Conservation (phyloP, 257 asterid species). For the Asclepias syriaca region DNA sequence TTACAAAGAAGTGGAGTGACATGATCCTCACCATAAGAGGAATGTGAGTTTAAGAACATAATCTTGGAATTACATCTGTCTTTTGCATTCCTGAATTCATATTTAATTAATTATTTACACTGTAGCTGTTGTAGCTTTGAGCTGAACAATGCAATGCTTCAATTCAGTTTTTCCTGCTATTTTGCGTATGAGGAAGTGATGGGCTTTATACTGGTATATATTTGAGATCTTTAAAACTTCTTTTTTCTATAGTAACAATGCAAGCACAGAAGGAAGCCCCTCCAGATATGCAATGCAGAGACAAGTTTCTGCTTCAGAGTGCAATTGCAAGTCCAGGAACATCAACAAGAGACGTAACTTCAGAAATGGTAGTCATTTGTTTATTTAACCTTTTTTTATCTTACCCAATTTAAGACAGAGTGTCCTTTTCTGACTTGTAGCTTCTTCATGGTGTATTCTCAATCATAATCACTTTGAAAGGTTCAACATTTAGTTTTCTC, state of each 20-base stretch:
- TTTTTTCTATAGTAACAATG: slow-evolving; percentile 40
- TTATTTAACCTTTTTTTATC: slow-evolving; percentile 1
- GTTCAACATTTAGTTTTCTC: not conserved
- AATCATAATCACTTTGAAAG: slow-evolving; percentile 4
- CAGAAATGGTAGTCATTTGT: slow-evolving; percentile 54
- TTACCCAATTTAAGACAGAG: slow-evolving; percentile 2
- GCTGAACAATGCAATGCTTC: not conserved
- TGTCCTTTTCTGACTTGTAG: not conserved
- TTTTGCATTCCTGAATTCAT: not conserved
- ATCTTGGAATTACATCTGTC: not conserved
- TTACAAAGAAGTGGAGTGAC: not conserved
- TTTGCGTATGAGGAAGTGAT: not conserved
- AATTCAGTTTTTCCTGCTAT: not conserved
- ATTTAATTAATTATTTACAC: not conserved
- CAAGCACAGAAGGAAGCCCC: slow-evolving; percentile 86
- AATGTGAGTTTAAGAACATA: not conserved
- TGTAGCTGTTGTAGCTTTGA: not conserved
- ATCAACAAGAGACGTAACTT: slow-evolving; percentile 46
- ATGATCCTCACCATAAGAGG: slow-evolving; percentile 18
- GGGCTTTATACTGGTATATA: not conserved
- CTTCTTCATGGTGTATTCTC: not conserved
- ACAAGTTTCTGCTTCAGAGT: slow-evolving; percentile 86
- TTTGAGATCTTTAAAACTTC: slow-evolving; percentile 5
- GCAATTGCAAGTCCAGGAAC: slow-evolving; percentile 46
- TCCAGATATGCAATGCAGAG: slow-evolving; percentile 76